Conservation (phyloP, 2,329 filamentous ascomycete genomes). For the Colletotrichum cereale region DNA sequence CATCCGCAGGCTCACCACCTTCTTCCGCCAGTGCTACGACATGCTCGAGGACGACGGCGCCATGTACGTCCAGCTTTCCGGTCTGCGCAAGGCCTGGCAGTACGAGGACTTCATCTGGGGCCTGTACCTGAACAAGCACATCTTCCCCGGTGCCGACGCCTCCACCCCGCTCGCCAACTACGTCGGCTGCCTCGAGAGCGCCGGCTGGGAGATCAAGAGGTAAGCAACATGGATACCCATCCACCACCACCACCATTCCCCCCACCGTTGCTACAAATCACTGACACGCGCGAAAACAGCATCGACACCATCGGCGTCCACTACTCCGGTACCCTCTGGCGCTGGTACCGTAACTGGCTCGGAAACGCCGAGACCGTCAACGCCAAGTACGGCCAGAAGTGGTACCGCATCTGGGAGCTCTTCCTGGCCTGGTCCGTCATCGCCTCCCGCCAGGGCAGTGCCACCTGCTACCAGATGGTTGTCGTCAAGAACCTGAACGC, state of each 20-base stretch:
- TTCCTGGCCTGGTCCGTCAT: slow-evolving; percentile 91
- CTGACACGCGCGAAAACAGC: slow-evolving; percentile 44
- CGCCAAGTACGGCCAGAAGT: slow-evolving; percentile 94
- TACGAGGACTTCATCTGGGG: slow-evolving; percentile 99
- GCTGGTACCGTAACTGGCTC: slow-evolving; percentile 99
- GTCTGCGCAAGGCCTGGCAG: slow-evolving; percentile 94
- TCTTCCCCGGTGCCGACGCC: slow-evolving; percentile 97
- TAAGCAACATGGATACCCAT: slow-evolving; percentile 28
- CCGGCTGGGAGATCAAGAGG: slow-evolving; percentile 87
- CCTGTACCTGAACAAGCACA: slow-evolving; percentile 99
- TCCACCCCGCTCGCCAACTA: slow-evolving; percentile 93
- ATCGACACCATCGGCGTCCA: slow-evolving; percentile 96
- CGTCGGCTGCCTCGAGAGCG: slow-evolving; percentile 84
- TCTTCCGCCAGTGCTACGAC: slow-evolving; percentile 88
- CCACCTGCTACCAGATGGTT: slow-evolving; percentile 89
- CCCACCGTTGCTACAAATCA: not conserved
- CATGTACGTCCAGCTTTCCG: slow-evolving; percentile 96
- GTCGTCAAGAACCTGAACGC: slow-evolving; percentile 93
- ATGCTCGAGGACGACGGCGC: slow-evolving; percentile 97
- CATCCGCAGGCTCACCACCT: slow-evolving; percentile 85
- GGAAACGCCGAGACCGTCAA: slow-evolving; percentile 92
- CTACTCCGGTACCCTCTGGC: slow-evolving; percentile 96
- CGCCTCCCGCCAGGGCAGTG: slow-evolving; percentile 83
- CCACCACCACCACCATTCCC: not conserved
- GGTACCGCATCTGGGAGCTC: slow-evolving; percentile 97